Conservation (phyloP, 2,329 filamentous ascomycete genomes). For the Aspergillus fructus region DNA sequence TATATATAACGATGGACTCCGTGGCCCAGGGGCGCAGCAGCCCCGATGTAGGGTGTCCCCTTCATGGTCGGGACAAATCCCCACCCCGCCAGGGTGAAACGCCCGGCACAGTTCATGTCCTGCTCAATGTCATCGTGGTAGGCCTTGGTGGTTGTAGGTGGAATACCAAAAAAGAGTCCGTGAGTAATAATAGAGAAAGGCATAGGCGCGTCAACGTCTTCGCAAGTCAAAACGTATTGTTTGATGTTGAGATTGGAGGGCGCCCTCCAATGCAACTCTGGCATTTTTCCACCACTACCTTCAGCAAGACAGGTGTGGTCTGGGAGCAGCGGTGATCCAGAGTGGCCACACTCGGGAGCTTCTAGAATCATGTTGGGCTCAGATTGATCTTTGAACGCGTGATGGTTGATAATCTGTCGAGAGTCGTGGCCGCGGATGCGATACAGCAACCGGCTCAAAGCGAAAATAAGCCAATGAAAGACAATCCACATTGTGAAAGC, state of each 20-base stretch:
- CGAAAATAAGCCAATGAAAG: constrained; percentile 22
- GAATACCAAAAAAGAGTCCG: constrained; percentile 32
- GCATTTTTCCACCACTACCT: constrained; percentile 23
- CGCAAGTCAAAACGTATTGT: constrained; percentile 28
- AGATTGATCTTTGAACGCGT: constrained; percentile 23
- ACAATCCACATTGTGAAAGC: constrained; percentile 10
- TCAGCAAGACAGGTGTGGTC: constrained; percentile 24
- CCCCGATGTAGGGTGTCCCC: constrained; percentile 25
- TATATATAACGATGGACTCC: constrained; percentile 35
- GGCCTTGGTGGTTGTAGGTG: constrained; percentile 17
- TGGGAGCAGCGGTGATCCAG: constrained; percentile 23
- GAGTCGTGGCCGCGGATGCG: constrained; percentile 27
- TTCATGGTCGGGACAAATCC: constrained; percentile 27
- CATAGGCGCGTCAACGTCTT: constrained; percentile 33
- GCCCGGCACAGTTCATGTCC: constrained; percentile 8
- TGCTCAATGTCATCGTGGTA: constrained; percentile 18
- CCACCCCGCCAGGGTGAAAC: constrained; percentile 27
- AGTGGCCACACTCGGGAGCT: constrained; percentile 22
- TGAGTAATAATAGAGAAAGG: constrained; percentile 29
- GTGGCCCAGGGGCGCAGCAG: constrained; percentile 30
- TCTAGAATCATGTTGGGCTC: constrained; percentile 27
- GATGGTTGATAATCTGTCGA: constrained; percentile 20
- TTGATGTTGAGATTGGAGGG: constrained; percentile 18
- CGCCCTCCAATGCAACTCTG: constrained; percentile 25
- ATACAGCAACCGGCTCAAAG: constrained; percentile 22